Evolutionary conservation across 1,284 basidiomycete species (phyloP).

Genomic region (Trametes pubescens): DNA sequence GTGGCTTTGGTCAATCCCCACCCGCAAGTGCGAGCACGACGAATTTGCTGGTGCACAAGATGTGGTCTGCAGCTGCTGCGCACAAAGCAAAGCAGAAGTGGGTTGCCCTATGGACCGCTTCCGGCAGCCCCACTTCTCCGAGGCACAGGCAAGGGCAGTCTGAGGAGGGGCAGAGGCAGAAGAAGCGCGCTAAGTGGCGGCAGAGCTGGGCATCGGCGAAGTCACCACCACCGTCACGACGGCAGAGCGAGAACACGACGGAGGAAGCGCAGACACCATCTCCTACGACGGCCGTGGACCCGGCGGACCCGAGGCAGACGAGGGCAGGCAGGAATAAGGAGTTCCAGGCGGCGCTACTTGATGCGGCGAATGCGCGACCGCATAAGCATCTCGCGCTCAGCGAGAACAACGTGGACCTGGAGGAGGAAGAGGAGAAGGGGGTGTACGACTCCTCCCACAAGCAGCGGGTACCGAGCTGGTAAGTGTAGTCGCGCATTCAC

Average conservation of each 20-base stretch:
- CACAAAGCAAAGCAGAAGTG: conserved; percentile 69
- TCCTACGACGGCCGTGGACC: conserved; percentile 15
- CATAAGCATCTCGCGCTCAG: conserved; percentile 39
- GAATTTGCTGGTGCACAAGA: conserved; percentile 44
- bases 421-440: conserved; percentile 57
- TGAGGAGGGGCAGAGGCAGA: conserved; percentile 2
- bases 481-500: conserved; percentile 30
- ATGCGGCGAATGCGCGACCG: conserved; percentile 27
- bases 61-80: conserved; percentile 54
- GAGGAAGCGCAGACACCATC: conserved; percentile 10
- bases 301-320: conserved; percentile 26
- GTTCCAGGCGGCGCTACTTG: conserved; percentile 27
- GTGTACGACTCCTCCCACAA: conserved; percentile 83
- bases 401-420: conserved; percentile 47
- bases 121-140: conserved; percentile 16
- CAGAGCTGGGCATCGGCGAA: conserved; percentile 30
- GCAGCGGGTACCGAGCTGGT: conserved; percentile 86
- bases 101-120: conserved; percentile 40
- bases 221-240: conserved; percentile 20
- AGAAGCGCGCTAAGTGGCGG: conserved; percentile 26
- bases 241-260: conserved; percentile 16
- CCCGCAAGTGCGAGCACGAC: conserved; percentile 35
- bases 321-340: conserved; percentile 25
- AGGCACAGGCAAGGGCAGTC: background rate
- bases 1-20: conserved; percentile 28